phyloP scores from a whole-genome alignment of 2,329 filamentous ascomycete species.

The Zymoseptoria brevis region DNA sequence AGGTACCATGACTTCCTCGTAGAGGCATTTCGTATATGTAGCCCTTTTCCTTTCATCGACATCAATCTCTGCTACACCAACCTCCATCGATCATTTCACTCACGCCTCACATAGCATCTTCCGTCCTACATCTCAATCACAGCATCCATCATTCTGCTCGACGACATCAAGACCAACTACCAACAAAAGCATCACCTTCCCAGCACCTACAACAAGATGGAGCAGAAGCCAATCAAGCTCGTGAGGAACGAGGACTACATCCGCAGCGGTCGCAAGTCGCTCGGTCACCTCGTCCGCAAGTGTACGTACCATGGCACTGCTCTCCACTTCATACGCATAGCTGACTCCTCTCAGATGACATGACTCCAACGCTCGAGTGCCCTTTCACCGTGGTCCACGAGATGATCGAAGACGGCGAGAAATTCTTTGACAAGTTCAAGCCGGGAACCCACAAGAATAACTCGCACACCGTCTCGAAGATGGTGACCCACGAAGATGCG shows the following conservation, averaged over 20 bases:
- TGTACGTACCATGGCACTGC: constrained; percentile 7
- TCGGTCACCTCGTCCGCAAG: constrained; percentile 20
- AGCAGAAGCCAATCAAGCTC: constrained; percentile 15
- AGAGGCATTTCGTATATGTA: not conserved
- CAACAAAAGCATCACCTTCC: constrained; percentile 16
- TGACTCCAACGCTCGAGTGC: constrained; percentile 15
- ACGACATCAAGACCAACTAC: constrained; percentile 16
- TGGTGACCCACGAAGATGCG: constrained; percentile 8
- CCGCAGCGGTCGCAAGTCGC: constrained; percentile 14
- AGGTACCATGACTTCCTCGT: not conserved
- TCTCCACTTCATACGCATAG: not conserved
- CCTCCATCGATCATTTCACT: not conserved
- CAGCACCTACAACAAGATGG: constrained; percentile 16
- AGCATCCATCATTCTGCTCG: constrained; percentile 6
- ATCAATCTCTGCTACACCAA: not conserved
- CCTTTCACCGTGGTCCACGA: constrained; percentile 16
- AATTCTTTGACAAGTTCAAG: constrained; percentile 6
- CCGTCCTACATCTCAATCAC: not conserved
- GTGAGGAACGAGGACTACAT: constrained; percentile 21
- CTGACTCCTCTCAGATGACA: constrained; percentile 7
- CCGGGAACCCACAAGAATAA: constrained; percentile 5
- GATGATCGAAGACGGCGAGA: constrained; percentile 7
- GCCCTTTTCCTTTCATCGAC: not conserved
- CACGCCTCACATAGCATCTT: not conserved
- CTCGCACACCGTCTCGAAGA: constrained; percentile 6